These are phyloP conservation scores for Agaricus blazei DNA, from an alignment of 768 basidiomycete species.

Conservation along the genomic window DNA sequence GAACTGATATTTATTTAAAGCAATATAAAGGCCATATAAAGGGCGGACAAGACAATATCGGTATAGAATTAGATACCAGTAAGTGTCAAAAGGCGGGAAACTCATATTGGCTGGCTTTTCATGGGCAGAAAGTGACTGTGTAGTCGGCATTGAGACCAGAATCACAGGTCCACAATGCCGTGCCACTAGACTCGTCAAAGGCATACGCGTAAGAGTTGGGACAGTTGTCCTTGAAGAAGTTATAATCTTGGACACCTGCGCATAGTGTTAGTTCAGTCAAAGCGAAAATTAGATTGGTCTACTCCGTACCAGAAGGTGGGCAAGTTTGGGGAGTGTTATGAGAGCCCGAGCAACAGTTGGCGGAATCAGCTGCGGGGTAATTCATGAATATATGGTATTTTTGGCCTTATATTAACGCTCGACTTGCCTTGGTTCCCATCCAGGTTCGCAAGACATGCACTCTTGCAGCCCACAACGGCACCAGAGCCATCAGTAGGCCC, in stretches of 20 bases:
- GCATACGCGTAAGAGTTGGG: slow-evolving; percentile 51
- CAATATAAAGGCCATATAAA: no score
- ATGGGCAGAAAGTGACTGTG: slow-evolving; percentile 46
- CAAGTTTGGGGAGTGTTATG: slow-evolving; percentile 50
- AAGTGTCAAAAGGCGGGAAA: slow-evolving; percentile 21
- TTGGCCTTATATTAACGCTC: not conserved
- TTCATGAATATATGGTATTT: not conserved
- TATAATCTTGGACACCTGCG: slow-evolving; percentile 32
- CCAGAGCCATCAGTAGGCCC: slow-evolving; percentile 52
- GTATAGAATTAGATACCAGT: not conserved
- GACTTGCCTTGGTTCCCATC: slow-evolving; percentile 34
- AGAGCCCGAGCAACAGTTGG: slow-evolving; percentile 61
- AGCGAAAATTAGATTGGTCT: not conserved
- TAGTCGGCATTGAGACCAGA: slow-evolving; percentile 37
- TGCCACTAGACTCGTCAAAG: slow-evolving; percentile 45
- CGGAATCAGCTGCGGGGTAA: slow-evolving; percentile 42
- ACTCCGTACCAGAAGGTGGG: slow-evolving; percentile 35
- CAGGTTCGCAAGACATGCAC: slow-evolving; percentile 45
- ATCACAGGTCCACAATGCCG: slow-evolving; percentile 50
- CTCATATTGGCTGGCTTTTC: slow-evolving; percentile 36
- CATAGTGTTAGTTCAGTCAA: no score
- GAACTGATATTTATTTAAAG: no score
- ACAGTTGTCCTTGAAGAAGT: slow-evolving; percentile 38
- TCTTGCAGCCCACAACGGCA: slow-evolving; percentile 55
- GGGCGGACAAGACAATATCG: no score